phyloP scores from a whole-genome alignment of 208 protist genomes.

The Herpetomonas tarakana region DNA sequence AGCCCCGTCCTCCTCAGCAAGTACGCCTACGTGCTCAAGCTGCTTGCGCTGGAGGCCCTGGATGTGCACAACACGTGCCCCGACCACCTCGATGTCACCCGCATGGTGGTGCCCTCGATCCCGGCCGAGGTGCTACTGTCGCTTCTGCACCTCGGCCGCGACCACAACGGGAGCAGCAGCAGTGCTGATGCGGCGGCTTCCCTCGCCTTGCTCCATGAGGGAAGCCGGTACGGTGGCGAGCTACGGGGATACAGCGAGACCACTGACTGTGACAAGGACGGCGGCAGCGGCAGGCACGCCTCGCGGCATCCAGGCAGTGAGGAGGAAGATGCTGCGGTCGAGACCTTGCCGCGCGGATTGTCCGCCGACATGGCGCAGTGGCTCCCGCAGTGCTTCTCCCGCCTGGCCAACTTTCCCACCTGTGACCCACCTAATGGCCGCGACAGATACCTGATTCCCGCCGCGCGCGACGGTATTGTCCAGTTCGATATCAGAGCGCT shows the following conservation, averaged over 20 bases:
- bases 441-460: constrained; percentile 45
- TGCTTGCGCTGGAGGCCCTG: constrained; percentile 70
- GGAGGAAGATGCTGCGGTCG: constrained; percentile 4
- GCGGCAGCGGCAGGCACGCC: background rate
- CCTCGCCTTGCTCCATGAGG: background rate
- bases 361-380: constrained; percentile 54
- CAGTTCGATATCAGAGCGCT: constrained; percentile 69
- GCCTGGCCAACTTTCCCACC: constrained; percentile 47
- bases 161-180: background rate
- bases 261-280: background rate
- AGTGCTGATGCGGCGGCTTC: background rate
- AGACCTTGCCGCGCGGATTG: constrained; percentile 17
- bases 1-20: constrained; percentile 68
- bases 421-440: constrained; percentile 28
- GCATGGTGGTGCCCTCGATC: constrained; percentile 34
- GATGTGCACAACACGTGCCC: constrained; percentile 34
- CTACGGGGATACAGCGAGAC: background rate
- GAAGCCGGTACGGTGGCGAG: constrained; percentile 1
- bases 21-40: constrained; percentile 84
- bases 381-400: constrained; percentile 48
- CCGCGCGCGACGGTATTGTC: constrained; percentile 46
- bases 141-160: constrained; percentile 21
- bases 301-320: too few relatives aligned
- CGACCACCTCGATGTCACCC: constrained; percentile 29
- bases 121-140: constrained; percentile 39